Percentiles rank a stretch among this genome's conserved stretches.
These are phyloP conservation scores for Backusella psychrophila DNA, from an alignment of 192 early-diverging fungal species.

Conservation along the genomic window DNA sequence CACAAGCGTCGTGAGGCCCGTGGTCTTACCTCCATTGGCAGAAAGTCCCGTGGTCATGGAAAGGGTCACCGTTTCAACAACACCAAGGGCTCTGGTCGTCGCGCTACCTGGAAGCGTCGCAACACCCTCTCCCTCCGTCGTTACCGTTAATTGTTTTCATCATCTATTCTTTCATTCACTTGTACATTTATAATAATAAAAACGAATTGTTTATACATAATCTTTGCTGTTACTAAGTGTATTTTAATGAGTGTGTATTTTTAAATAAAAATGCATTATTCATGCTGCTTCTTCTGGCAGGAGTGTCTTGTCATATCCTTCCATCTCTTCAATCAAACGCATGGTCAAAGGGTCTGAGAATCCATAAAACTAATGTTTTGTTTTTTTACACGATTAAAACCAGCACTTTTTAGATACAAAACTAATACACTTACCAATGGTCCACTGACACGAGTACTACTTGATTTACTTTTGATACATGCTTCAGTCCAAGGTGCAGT, in stretches of 20 bases:
- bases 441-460: slow-evolving; percentile 51
- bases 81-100: slow-evolving; percentile 91
- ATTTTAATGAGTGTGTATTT: not conserved
- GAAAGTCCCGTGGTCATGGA: slow-evolving; percentile 78
- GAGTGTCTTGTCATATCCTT: slow-evolving; percentile 36
- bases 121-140: slow-evolving; percentile 95
- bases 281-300: slow-evolving; percentile 20
- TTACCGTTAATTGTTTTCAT: slow-evolving; percentile 70
- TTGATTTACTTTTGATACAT: slow-evolving; percentile 45
- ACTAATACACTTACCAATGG: slow-evolving; percentile 35
- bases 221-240: not conserved
- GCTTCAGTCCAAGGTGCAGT: slow-evolving; percentile 56
- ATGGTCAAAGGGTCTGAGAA: slow-evolving; percentile 55
- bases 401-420: too few relatives aligned
- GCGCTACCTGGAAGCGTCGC: slow-evolving; percentile 89
- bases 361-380: slow-evolving; percentile 43
- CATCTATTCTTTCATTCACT: not conserved
- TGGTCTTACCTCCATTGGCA: slow-evolving; percentile 95
- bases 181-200: not conserved
- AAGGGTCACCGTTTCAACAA: slow-evolving; percentile 98
- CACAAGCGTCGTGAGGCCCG: slow-evolving; percentile 99
- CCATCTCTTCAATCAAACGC: slow-evolving; percentile 45
- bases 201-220: not conserved
- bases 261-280: not conserved
- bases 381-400: not conserved